phyloP scores from a whole-genome alignment of 345 rosid species.

The Lagerstroemia speciosa region DNA sequence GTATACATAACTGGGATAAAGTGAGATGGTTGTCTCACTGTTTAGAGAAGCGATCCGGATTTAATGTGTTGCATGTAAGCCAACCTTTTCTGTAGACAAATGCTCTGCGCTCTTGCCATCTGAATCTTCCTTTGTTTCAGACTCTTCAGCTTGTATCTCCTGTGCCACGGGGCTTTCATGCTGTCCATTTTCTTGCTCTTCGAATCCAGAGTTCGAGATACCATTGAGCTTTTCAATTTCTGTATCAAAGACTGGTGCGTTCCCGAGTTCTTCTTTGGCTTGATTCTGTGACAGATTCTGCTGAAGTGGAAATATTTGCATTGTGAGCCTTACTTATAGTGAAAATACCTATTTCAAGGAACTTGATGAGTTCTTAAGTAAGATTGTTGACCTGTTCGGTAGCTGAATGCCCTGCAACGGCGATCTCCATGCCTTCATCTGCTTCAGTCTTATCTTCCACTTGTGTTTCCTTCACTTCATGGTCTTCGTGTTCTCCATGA shows the following conservation, averaged over 20 bases:
- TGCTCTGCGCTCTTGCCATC: neutral
- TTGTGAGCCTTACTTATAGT: neutral
- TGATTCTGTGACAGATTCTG: neutral
- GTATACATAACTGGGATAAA: neutral
- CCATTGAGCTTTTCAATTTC: neutral
- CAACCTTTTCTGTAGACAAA: neutral
- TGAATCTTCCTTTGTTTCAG: neutral
- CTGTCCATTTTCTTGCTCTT: neutral
- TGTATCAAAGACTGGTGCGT: neutral
- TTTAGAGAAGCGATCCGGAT: neutral
- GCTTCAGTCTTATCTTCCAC: neutral
- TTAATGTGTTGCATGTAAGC: neutral
- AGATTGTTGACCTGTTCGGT: neutral
- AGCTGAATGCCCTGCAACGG: neutral
- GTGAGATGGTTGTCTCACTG: neutral
- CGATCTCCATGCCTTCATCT: neutral
- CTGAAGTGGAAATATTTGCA: neutral
- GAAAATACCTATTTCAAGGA: no score
- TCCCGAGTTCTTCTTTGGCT: neutral
- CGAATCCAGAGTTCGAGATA: neutral
- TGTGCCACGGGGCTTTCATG: neutral
- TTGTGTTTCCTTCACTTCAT: neutral
- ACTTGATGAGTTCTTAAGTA: neutral
- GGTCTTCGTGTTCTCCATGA: neutral
- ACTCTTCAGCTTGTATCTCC: neutral